phyloP scores from a whole-genome alignment of 768 basidiomycete species.

The Naganishia kalamii region DNA sequence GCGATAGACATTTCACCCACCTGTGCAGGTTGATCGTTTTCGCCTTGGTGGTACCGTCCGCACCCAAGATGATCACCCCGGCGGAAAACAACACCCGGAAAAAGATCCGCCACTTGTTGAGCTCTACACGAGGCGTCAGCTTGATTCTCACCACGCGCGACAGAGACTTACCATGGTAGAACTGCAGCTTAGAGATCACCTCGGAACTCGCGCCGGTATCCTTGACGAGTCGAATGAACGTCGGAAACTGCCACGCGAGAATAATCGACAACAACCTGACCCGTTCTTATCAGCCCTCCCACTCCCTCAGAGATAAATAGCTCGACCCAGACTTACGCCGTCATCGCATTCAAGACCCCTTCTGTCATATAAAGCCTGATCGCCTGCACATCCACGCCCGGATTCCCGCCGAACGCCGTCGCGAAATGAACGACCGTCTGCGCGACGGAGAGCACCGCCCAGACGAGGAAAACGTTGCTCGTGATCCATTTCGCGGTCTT shows the following conservation, averaged over 20 bases:
- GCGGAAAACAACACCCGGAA: constrained; percentile 2
- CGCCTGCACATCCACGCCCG: not conserved
- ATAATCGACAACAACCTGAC: constrained; percentile 10
- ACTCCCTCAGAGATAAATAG: not conserved
- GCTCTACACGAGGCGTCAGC: not conserved
- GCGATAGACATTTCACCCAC: not conserved
- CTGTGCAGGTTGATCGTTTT: not conserved
- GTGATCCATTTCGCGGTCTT: constrained; percentile 13
- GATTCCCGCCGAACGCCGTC: not conserved
- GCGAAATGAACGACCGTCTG: constrained; percentile 13
- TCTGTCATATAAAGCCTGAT: constrained; percentile 15
- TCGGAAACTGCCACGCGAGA: constrained; percentile 11
- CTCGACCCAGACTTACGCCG: not conserved
- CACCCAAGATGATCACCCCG: not conserved
- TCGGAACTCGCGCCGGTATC: constrained; percentile 13
- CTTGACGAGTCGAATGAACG: constrained; percentile 12
- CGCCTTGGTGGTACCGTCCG: not conserved
- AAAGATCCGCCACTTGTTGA: constrained; percentile 17
- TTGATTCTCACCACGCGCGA: not conserved
- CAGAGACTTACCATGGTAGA: constrained; percentile 9
- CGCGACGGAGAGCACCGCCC: not conserved
- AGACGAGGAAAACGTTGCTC: constrained; percentile 14
- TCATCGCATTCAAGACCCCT: not conserved
- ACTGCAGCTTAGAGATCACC: constrained; percentile 18
- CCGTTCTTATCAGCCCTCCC: not conserved